Percentiles rank a stretch among this genome's conserved stretches.
These are phyloP conservation scores for Leptographium radiaticola DNA, from an alignment of 2,329 filamentous ascomycete genomes.

Conservation along the genomic window DNA sequence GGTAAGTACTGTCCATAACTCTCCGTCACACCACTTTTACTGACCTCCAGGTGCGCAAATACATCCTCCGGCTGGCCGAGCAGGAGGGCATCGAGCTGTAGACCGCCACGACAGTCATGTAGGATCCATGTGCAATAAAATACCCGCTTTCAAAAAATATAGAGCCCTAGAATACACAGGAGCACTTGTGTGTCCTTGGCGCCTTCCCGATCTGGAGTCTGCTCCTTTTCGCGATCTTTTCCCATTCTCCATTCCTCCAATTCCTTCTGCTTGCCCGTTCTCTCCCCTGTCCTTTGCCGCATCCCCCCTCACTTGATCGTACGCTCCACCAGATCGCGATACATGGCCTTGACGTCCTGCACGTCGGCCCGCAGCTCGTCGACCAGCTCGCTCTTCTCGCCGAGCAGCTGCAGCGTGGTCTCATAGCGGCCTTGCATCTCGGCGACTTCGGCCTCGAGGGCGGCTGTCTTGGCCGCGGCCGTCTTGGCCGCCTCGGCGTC, in stretches of 20 bases:
- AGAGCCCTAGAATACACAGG: not conserved
- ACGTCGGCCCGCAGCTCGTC: conserved; percentile 86
- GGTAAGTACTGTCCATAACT: too few species aligned
- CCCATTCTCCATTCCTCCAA: not conserved
- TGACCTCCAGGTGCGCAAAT: conserved; percentile 50
- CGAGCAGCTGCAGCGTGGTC: conserved; percentile 84
- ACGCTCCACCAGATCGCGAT: conserved; percentile 79
- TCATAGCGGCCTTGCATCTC: conserved; percentile 69
- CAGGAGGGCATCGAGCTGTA: conserved; percentile 63
- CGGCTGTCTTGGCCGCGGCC: conserved; percentile 44
- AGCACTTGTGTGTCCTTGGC: not conserved
- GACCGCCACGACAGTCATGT: too few species aligned
- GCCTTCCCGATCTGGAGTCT: not conserved
- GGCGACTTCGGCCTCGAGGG: conserved; percentile 52
- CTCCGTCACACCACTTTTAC: too few species aligned
- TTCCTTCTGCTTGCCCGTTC: not conserved
- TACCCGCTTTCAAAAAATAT: not conserved
- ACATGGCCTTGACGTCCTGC: conserved; percentile 88
- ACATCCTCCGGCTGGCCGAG: conserved; percentile 66
- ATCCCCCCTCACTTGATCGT: conserved; percentile 36
- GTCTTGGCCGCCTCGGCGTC: conserved; percentile 61
- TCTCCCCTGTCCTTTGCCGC: not conserved
- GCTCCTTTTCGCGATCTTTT: not conserved
- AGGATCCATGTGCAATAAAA: not conserved
- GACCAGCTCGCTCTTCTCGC: conserved; percentile 91